These are phyloP conservation scores for Lentinula edodes DNA, from an alignment of 768 basidiomycete species.

Conservation along the genomic window DNA sequence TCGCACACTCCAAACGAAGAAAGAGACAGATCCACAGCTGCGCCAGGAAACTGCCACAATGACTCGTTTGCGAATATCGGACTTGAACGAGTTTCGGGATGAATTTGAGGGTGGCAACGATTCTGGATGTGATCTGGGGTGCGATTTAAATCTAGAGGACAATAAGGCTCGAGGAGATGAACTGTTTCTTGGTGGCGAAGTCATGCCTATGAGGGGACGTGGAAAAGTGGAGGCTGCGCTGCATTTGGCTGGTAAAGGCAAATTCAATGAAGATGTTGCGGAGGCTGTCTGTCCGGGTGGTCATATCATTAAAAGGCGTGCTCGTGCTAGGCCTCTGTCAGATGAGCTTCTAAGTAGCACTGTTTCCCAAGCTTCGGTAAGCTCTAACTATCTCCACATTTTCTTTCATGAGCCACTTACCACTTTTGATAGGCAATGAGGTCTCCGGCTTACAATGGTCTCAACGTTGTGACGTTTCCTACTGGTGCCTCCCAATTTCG, in stretches of 20 bases:
- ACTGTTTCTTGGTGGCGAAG: slow-evolving; percentile 23
- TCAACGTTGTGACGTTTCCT: slow-evolving; percentile 34
- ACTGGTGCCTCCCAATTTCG: slow-evolving; percentile 33
- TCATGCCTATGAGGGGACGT: slow-evolving; percentile 16
- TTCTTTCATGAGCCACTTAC: neutral
- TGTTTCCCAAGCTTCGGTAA: slow-evolving; percentile 40
- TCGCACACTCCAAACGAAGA: slow-evolving; percentile 47
- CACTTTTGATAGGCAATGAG: neutral
- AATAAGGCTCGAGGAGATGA: slow-evolving; percentile 23
- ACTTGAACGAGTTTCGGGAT: slow-evolving; percentile 41
- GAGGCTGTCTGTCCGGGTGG: slow-evolving; percentile 74
- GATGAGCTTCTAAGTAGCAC: slow-evolving; percentile 53
- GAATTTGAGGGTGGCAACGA: slow-evolving; percentile 42
- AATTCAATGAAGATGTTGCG: slow-evolving; percentile 49
- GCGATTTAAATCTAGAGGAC: slow-evolving; percentile 20
- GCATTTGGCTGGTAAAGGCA: slow-evolving; percentile 20
- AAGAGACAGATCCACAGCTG: slow-evolving; percentile 47
- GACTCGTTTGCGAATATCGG: slow-evolving; percentile 55
- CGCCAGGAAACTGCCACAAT: slow-evolving; percentile 58
- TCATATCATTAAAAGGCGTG: slow-evolving; percentile 69
- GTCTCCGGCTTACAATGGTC: slow-evolving; percentile 17
- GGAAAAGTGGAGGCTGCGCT: slow-evolving; percentile 15
- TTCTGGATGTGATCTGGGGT: slow-evolving; percentile 44
- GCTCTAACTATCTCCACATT: slow-evolving; percentile 11
- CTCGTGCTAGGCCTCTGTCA: slow-evolving; percentile 68